phyloP scores from a whole-genome alignment of 192 early-diverging fungal species.

The Backusella sp. region DNA sequence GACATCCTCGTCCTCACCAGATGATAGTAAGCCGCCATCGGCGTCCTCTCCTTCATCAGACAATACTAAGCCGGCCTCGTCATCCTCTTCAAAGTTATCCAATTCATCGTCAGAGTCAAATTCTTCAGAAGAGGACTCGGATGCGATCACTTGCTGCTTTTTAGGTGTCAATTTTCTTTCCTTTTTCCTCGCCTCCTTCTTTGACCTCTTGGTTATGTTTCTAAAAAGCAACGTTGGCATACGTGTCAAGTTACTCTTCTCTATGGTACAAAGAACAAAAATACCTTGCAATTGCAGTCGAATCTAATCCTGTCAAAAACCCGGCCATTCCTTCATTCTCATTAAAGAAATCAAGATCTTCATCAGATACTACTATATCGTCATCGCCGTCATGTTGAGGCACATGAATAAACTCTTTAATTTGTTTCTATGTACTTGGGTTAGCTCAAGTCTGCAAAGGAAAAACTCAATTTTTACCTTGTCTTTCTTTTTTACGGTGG shows the following conservation, averaged over 20 bases:
- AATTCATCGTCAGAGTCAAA: slow-evolving; percentile 48
- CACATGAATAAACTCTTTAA: slow-evolving; percentile 26
- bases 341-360: slow-evolving; percentile 72
- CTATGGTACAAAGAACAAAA: not conserved
- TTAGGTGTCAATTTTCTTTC: slow-evolving; percentile 28
- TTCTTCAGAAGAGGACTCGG: slow-evolving; percentile 20
- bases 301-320: slow-evolving; percentile 66
- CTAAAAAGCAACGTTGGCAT: not conserved
- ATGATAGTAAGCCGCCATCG: not conserved
- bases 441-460: not conserved
- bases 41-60: not conserved
- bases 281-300: slow-evolving; percentile 61
- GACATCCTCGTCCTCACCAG: not conserved
- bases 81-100: slow-evolving; percentile 27
- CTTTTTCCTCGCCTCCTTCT: slow-evolving; percentile 43
- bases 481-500: not conserved
- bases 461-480: not conserved
- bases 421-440: not conserved
- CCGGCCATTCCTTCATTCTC: slow-evolving; percentile 59
- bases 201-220: slow-evolving; percentile 15
- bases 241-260: slow-evolving; percentile 1
- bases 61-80: not conserved
- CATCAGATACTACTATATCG: slow-evolving; percentile 65
- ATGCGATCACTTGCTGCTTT: not conserved
- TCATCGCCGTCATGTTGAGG: slow-evolving; percentile 46